These are phyloP conservation scores for Salvia rosmarinus DNA, from an alignment of 257 asterid species.

Conservation along the genomic window DNA sequence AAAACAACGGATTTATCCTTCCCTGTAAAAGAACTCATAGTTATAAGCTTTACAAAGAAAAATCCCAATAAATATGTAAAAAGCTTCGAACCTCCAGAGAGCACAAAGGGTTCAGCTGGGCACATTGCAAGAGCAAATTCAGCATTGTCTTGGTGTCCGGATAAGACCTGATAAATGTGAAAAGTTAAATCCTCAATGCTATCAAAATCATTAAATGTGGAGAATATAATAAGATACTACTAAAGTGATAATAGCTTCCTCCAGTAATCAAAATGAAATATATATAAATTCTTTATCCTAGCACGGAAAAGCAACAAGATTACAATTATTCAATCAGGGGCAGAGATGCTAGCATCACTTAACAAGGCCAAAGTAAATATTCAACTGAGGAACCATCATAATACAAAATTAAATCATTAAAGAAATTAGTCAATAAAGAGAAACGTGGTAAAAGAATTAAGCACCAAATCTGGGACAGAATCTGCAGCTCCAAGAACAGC, in stretches of 20 bases:
- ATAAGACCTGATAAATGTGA: constrained; percentile 57
- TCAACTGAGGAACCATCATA: constrained; percentile 10
- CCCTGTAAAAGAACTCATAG: constrained; percentile 54
- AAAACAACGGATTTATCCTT: constrained; percentile 92
- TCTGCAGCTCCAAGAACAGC: constrained; percentile 85
- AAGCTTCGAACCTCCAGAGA: constrained; percentile 85
- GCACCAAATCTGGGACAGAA: constrained; percentile 93
- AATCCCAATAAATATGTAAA: neutral
- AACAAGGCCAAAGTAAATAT: neutral
- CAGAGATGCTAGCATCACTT: neutral
- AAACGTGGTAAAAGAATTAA: constrained; percentile 17
- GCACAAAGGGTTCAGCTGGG: constrained; percentile 96
- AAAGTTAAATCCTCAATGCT: neutral
- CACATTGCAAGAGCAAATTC: constrained; percentile 97
- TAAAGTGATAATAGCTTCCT: neutral
- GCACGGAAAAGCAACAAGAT: constrained; percentile 24
- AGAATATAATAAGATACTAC: neutral
- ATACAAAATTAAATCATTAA: neutral
- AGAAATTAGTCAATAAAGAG: constrained; percentile 11
- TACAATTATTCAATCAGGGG: neutral
- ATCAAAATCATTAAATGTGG: constrained; percentile 16
- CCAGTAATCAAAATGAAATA: constrained; percentile 8
- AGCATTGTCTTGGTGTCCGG: constrained; percentile 97
- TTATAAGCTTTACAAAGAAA: constrained; percentile 27
- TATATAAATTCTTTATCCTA: constrained; percentile 10